Conservation (phyloP, 306 rosid species). For the Ceratonia siliqua region DNA sequence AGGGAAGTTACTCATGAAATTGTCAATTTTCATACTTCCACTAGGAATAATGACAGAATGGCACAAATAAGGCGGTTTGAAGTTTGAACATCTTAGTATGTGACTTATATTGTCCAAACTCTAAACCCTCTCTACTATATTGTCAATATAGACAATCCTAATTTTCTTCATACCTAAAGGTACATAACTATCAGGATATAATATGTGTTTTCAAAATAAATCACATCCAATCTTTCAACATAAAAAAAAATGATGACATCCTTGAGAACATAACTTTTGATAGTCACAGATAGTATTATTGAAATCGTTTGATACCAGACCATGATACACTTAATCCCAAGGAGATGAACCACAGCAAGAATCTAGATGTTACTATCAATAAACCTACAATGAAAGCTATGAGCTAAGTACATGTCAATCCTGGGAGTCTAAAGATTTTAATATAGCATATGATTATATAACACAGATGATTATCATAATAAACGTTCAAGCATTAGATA, state of each 20-base stretch:
- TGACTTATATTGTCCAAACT: not conserved
- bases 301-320: not conserved
- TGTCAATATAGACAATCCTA: not conserved
- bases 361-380: not conserved
- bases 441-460: too few relatives aligned
- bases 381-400: not conserved
- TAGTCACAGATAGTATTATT: not conserved
- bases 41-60: not conserved
- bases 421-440: not conserved
- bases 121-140: not conserved
- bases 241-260: not conserved
- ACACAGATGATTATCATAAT: not conserved
- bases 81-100: not conserved
- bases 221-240: not conserved
- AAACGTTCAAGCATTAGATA: not conserved
- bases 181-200: not conserved
- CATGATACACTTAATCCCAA: not conserved
- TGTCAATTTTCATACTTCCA: not conserved
- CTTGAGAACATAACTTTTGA: not conserved
- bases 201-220: not conserved
- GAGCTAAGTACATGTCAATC: not conserved
- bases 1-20: not conserved
- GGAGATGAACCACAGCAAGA: not conserved
- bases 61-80: not conserved
- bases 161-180: not conserved